Conservation (phyloP, 2,329 filamentous ascomycete species). For the Trichoderma asperellum region DNA sequence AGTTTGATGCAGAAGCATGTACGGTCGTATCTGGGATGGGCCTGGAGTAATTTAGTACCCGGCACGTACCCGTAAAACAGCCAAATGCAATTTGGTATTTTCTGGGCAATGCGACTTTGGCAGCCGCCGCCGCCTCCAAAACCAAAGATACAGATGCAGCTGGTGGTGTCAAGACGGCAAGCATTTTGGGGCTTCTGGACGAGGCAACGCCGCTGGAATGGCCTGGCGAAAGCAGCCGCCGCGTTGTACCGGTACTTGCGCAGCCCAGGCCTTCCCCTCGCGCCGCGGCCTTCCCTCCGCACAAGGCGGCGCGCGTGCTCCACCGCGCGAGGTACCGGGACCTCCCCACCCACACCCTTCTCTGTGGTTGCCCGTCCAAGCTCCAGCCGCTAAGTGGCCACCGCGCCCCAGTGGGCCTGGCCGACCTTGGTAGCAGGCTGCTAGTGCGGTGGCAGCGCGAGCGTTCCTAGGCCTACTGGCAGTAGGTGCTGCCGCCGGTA, state of each 20-base stretch:
- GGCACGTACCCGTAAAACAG: background rate
- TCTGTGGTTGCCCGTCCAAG: constrained; percentile 10
- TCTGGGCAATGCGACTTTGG: background rate
- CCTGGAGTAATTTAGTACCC: constrained; percentile 7
- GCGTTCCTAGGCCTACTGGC: background rate
- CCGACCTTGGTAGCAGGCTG: constrained; percentile 22
- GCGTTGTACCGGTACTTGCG: constrained; percentile 20
- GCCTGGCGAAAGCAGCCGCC: constrained; percentile 9
- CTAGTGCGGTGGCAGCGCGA: constrained; percentile 17
- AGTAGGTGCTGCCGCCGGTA: constrained; percentile 3
- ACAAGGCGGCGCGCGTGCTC: constrained; percentile 12
- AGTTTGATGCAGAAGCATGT: constrained; percentile 10
- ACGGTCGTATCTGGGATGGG: constrained; percentile 13
- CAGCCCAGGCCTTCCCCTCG: constrained; percentile 11
- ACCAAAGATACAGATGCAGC: background rate
- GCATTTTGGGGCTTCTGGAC: background rate
- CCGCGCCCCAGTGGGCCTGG: constrained; percentile 26
- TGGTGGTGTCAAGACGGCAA: background rate
- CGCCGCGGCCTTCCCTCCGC: background rate
- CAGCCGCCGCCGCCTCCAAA: background rate
- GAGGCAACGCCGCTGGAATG: background rate
- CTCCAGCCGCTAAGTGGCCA: constrained; percentile 23
- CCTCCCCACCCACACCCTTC: constrained; percentile 26
- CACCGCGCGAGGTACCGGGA: constrained; percentile 26
- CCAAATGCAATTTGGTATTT: constrained; percentile 1